These are phyloP conservation scores for Neopestalotiopsis sp. DNA, from an alignment of 2,329 filamentous ascomycete species.

Conservation along the genomic window DNA sequence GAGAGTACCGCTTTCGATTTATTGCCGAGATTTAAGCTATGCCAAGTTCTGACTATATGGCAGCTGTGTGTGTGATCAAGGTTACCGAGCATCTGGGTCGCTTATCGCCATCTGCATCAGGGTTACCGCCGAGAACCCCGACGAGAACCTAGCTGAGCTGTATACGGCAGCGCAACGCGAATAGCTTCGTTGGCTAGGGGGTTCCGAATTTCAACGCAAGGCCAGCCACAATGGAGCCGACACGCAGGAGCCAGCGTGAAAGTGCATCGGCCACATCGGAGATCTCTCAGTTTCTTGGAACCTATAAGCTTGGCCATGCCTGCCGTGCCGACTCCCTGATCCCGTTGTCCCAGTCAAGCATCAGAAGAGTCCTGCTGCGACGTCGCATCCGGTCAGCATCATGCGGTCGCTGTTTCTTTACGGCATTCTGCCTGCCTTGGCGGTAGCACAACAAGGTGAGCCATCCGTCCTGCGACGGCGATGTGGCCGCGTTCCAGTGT, in stretches of 20 bases:
- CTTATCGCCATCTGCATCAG: not conserved
- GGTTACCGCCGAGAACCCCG: not conserved
- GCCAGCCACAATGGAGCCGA: not conserved
- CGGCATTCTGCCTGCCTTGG: slow-evolving; percentile 1
- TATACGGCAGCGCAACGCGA: not conserved
- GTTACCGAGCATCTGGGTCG: not conserved
- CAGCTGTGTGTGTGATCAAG: not conserved
- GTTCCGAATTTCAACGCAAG: not conserved
- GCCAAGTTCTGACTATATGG: not conserved
- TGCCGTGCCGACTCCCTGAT: not conserved
- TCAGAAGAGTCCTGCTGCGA: slow-evolving; percentile 1
- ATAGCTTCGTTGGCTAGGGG: not conserved
- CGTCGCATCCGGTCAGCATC: not conserved
- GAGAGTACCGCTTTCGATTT: not conserved
- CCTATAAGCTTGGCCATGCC: not conserved
- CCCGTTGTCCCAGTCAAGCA: not conserved
- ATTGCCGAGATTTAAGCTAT: not conserved
- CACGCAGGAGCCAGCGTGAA: not conserved
- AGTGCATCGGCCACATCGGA: not conserved
- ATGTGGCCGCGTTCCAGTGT: not conserved
- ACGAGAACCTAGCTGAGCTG: not conserved
- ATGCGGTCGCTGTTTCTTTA: slow-evolving; percentile 10
- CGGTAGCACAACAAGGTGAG: slow-evolving; percentile 16
- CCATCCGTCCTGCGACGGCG: slow-evolving; percentile 5
- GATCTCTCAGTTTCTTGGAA: not conserved